Percentiles rank a stretch among this genome's conserved stretches.
Conservation (phyloP, 768 basidiomycete species). For the Sporobolomyces phaffii region DNA sequence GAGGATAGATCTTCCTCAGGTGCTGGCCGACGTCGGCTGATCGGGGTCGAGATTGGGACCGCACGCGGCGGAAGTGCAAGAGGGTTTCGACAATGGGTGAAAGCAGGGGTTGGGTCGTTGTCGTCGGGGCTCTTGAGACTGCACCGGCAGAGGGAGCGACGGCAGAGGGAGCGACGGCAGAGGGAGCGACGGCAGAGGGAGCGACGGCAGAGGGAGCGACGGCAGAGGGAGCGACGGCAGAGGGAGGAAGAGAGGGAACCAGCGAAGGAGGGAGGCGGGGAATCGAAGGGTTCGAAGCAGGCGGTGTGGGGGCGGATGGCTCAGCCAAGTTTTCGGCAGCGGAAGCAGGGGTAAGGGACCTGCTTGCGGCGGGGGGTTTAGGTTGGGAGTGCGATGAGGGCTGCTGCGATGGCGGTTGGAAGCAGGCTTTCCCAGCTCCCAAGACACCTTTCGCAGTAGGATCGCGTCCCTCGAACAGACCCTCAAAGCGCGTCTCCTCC, state of each 20-base stretch:
- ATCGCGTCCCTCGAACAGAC: neutral
- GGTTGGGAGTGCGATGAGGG: too few species aligned
- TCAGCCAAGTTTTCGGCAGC: neutral
- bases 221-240: neutral
- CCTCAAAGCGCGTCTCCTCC: conserved; percentile 3
- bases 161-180: too few species aligned
- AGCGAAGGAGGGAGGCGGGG: too few species aligned
- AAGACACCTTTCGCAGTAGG: neutral
- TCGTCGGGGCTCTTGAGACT: too few species aligned
- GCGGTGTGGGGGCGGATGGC: neutral
- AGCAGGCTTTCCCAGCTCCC: too few species aligned
- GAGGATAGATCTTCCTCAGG: neutral
- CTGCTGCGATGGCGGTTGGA: too few species aligned
- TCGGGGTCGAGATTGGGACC: neutral
- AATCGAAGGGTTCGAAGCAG: too few species aligned
- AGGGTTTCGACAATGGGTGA: neutral
- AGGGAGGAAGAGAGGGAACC: neutral
- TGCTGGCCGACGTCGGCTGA: neutral
- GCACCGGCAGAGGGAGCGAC: too few species aligned
- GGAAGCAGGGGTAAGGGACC: neutral
- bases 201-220: too few species aligned
- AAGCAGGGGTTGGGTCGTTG: neutral
- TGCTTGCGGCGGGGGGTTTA: too few species aligned
- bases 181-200: too few species aligned
- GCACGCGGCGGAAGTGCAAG: neutral